Percentiles rank a stretch among this genome's conserved stretches.
phyloP scores from a whole-genome alignment of 2,329 filamentous ascomycete species.

The Trichoderma hamatum region DNA sequence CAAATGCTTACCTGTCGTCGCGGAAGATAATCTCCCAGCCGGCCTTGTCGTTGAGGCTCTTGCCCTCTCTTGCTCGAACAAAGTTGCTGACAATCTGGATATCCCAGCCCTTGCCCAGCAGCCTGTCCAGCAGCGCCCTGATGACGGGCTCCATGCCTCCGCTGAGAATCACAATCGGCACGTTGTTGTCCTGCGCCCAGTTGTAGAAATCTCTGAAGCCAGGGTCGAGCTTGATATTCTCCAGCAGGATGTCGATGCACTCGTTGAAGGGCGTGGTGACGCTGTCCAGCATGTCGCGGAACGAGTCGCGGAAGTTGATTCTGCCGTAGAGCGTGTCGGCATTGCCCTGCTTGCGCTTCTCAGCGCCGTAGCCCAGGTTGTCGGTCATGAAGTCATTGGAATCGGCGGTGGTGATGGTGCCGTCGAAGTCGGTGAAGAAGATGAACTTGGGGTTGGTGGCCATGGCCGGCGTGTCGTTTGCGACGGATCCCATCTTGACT shows the following conservation, averaged over 20 bases:
- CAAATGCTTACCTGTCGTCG: slow-evolving; percentile 65
- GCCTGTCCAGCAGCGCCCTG: slow-evolving; percentile 74
- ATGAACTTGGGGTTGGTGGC: slow-evolving; percentile 80
- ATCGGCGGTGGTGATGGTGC: slow-evolving; percentile 80
- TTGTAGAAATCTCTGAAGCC: slow-evolving; percentile 85
- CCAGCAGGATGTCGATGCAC: slow-evolving; percentile 76
- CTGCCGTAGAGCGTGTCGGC: slow-evolving; percentile 72
- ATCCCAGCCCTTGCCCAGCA: slow-evolving; percentile 77
- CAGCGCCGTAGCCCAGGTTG: slow-evolving; percentile 80
- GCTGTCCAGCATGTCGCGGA: slow-evolving; percentile 90
- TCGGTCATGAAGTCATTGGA: slow-evolving; percentile 79
- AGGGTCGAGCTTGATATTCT: slow-evolving; percentile 87
- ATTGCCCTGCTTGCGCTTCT: slow-evolving; percentile 73
- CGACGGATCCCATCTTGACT: slow-evolving; percentile 47
- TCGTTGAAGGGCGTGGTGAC: slow-evolving; percentile 77
- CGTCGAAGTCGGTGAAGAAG: slow-evolving; percentile 99
- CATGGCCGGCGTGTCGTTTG: slow-evolving; percentile 58
- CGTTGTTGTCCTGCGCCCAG: slow-evolving; percentile 79
- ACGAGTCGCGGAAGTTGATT: slow-evolving; percentile 79
- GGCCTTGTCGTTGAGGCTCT: slow-evolving; percentile 74
- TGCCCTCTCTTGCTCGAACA: slow-evolving; percentile 64
- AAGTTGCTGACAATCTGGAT: slow-evolving; percentile 92
- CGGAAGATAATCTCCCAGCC: slow-evolving; percentile 90
- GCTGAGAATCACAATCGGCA: slow-evolving; percentile 89
- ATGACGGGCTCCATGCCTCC: slow-evolving; percentile 95